Percentiles rank a stretch among this genome's conserved stretches.
Conservation (phyloP, 1,284 basidiomycete species). For the Cryptococcus deneoformans region DNA sequence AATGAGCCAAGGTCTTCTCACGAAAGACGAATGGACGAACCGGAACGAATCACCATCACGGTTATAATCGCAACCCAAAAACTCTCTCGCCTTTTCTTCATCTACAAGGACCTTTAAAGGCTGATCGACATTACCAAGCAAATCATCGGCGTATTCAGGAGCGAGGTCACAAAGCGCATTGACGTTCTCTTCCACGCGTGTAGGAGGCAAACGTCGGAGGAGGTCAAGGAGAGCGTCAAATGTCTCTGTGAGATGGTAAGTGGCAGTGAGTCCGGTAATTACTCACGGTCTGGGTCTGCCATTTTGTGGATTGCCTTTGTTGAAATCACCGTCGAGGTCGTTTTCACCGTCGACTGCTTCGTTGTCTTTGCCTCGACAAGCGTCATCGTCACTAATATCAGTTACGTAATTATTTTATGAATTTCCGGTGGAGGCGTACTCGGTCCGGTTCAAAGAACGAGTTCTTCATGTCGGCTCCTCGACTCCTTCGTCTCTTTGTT, state of each 20-base stretch:
- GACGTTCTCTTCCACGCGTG: slow-evolving; percentile 85
- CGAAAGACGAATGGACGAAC: slow-evolving; percentile 48
- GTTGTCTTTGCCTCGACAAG: background rate
- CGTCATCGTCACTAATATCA: background rate
- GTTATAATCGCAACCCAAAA: slow-evolving; percentile 96
- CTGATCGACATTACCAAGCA: slow-evolving; percentile 92
- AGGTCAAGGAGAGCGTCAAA: slow-evolving; percentile 91
- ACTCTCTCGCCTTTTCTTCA: slow-evolving; percentile 70
- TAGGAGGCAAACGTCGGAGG: slow-evolving; percentile 90
- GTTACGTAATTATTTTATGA: background rate
- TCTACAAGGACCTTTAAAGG: slow-evolving; percentile 82
- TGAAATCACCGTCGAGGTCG: background rate
- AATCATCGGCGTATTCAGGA: slow-evolving; percentile 94
- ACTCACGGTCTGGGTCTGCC: slow-evolving; percentile 26
- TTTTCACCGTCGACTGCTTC: background rate
- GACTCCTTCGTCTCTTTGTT: no score
- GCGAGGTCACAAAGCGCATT: slow-evolving; percentile 74
- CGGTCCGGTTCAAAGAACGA: no score
- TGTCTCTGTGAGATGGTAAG: slow-evolving; percentile 8
- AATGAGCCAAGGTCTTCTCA: background rate
- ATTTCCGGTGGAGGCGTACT: background rate
- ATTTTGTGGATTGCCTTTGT: slow-evolving; percentile 5
- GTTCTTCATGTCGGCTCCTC: no score
- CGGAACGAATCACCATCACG: slow-evolving; percentile 92
- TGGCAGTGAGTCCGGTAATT: background rate